phyloP scores from a whole-genome alignment of 2,329 filamentous ascomycete species.

The Exophiala sideris region DNA sequence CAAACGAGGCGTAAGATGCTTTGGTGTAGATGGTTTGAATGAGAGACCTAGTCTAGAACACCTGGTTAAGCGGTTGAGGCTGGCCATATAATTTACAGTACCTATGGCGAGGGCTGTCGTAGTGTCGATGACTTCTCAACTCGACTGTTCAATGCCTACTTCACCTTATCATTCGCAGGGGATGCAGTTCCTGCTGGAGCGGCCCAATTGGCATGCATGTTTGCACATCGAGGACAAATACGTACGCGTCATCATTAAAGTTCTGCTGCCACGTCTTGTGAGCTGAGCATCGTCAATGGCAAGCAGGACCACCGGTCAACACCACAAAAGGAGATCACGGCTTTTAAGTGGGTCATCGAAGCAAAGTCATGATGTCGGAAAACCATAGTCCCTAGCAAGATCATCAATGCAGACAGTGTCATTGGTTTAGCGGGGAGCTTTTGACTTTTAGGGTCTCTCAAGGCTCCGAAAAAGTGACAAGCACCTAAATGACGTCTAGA shows the following conservation, averaged over 20 bases:
- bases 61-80: not conserved
- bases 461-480: too few relatives aligned
- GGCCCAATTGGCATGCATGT: too few relatives aligned
- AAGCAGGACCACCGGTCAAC: not conserved
- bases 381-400: too few relatives aligned
- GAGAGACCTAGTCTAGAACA: not conserved
- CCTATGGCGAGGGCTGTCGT: not conserved
- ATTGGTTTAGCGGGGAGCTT: not conserved
- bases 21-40: not conserved
- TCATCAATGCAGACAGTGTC: not conserved
- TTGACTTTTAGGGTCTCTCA: too few relatives aligned
- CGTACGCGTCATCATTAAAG: too few relatives aligned
- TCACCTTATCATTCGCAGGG: not conserved
- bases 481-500: too few relatives aligned
- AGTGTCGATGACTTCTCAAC: not conserved
- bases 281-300: not conserved
- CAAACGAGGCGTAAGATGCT: not conserved
- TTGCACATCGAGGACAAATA: too few relatives aligned
- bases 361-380: slow-evolving; percentile 7
- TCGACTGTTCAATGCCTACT: not conserved
- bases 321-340: not conserved
- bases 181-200: too few relatives aligned
- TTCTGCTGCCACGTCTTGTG: not conserved
- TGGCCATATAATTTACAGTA: not conserved
- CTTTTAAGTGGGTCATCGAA: slow-evolving; percentile 3